phyloP scores from a whole-genome alignment of 2,329 filamentous ascomycete genomes.

The Fusarium musae region DNA sequence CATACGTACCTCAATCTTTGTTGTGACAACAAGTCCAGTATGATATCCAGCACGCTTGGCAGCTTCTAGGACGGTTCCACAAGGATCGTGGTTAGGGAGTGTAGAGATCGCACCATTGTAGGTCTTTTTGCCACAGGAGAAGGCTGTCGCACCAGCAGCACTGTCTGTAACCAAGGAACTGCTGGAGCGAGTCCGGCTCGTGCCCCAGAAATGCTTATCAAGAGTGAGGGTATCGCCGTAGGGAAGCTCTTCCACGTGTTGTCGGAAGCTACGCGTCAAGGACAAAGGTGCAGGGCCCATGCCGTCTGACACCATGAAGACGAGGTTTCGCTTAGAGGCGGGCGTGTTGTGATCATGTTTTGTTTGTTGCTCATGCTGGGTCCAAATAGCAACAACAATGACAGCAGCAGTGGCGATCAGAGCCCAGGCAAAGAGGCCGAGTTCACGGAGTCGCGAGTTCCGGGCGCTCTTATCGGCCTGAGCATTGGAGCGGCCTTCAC shows the following conservation, averaged over 20 bases:
- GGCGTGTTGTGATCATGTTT: slow-evolving; percentile 49
- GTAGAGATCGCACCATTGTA: slow-evolving; percentile 98
- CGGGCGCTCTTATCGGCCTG: slow-evolving; percentile 40
- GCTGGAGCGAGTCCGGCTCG: slow-evolving; percentile 85
- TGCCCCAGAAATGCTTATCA: slow-evolving; percentile 90
- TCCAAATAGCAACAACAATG: slow-evolving; percentile 80
- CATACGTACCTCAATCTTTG: slow-evolving; percentile 53
- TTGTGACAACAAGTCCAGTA: slow-evolving; percentile 95
- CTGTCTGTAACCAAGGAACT: slow-evolving; percentile 92
- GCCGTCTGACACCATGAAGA: slow-evolving; percentile 99
- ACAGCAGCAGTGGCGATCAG: slow-evolving; percentile 81
- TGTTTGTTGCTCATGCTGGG: slow-evolving; percentile 75
- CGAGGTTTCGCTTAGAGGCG: slow-evolving; percentile 84
- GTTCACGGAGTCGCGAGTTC: slow-evolving; percentile 69
- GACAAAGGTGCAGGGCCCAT: slow-evolving; percentile 95
- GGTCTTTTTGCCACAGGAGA: slow-evolving; percentile 91
- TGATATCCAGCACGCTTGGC: slow-evolving; percentile 91
- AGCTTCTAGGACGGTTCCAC: slow-evolving; percentile 92
- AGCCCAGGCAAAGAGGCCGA: slow-evolving; percentile 84
- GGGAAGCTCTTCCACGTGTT: slow-evolving; percentile 78
- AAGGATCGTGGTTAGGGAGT: slow-evolving; percentile 84
- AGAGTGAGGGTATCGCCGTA: slow-evolving; percentile 80
- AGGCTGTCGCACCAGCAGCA: slow-evolving; percentile 96
- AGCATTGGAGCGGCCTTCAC: slow-evolving; percentile 47
- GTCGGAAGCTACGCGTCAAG: slow-evolving; percentile 86